phyloP scores from a whole-genome alignment of 1,284 basidiomycete species.

The Fistulina hepatica region DNA sequence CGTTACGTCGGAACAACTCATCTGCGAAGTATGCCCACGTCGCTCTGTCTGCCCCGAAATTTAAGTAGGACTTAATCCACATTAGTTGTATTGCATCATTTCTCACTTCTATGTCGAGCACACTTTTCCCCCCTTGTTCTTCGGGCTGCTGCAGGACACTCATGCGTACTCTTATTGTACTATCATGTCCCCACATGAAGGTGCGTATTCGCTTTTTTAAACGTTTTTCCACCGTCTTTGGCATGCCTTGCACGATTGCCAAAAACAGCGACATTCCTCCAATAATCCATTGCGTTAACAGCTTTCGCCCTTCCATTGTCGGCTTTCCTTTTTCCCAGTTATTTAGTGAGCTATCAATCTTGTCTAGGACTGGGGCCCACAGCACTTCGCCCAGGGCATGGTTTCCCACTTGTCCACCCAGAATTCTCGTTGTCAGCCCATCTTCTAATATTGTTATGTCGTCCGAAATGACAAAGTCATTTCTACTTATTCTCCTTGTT shows the following conservation, averaged over 20 bases:
- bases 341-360: not conserved
- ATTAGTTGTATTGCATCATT: slow-evolving; percentile 14
- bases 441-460: slow-evolving; percentile 3
- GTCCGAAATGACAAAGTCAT: slow-evolving; percentile 3
- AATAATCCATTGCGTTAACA: slow-evolving; percentile 6
- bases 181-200: slow-evolving; percentile 15
- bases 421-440: slow-evolving; percentile 1
- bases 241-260: slow-evolving; percentile 13
- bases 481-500: not conserved
- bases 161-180: slow-evolving; percentile 6
- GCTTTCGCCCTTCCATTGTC: slow-evolving; percentile 1
- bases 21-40: slow-evolving; percentile 13
- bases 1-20: slow-evolving; percentile 8
- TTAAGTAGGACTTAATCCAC: slow-evolving; percentile 12
- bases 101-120: slow-evolving; percentile 13
- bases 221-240: slow-evolving; percentile 2
- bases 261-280: slow-evolving; percentile 12
- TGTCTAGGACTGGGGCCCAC: slow-evolving; percentile 1
- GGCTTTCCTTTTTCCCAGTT: not conserved
- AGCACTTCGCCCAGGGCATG: not conserved
- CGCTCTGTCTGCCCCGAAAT: slow-evolving; percentile 5
- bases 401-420: slow-evolving; percentile 1
- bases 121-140: slow-evolving; percentile 10
- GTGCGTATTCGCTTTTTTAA: slow-evolving; percentile 7
- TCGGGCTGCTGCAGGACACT: slow-evolving; percentile 8